Evolutionary conservation across 2,329 filamentous ascomycete genomes (phyloP).

Genomic region (Cercospora citrullina): DNA sequence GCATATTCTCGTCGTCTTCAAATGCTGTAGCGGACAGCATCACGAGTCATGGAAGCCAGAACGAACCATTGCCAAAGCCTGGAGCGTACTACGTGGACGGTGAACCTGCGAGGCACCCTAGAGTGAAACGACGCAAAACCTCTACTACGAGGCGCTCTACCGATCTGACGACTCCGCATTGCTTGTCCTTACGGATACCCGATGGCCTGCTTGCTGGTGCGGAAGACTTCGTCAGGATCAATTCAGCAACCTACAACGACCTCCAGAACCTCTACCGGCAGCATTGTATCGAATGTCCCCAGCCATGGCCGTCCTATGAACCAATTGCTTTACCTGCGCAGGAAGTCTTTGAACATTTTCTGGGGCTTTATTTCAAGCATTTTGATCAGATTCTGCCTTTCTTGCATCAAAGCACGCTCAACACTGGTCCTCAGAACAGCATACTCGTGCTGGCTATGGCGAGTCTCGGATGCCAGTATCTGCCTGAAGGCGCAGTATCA

Average conservation of each 20-base stretch:
- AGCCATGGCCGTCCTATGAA: constrained; percentile 24
- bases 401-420: constrained; percentile 31
- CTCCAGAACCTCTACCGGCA: constrained; percentile 23
- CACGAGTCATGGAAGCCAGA: constrained; percentile 11
- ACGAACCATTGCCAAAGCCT: constrained; percentile 4
- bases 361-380: constrained; percentile 34
- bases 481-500: constrained; percentile 9
- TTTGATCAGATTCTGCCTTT: constrained; percentile 38
- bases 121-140: constrained; percentile 24
- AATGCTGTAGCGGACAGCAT: constrained; percentile 16
- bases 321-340: constrained; percentile 29
- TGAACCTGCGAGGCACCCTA: constrained; percentile 28
- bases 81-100: constrained; percentile 34
- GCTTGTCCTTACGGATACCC: constrained; percentile 1
- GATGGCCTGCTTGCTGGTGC: not conserved
- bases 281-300: constrained; percentile 15
- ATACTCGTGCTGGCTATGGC: constrained; percentile 35
- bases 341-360: constrained; percentile 28
- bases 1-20: constrained; percentile 15
- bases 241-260: constrained; percentile 13
- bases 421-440: constrained; percentile 20
- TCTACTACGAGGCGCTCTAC: constrained; percentile 11
- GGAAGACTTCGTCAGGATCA: not conserved
- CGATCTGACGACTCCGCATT: not conserved
- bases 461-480: constrained; percentile 34